phyloP scores from a whole-genome alignment of 2,329 filamentous ascomycete species.

The Diaporthe citrichinensis region DNA sequence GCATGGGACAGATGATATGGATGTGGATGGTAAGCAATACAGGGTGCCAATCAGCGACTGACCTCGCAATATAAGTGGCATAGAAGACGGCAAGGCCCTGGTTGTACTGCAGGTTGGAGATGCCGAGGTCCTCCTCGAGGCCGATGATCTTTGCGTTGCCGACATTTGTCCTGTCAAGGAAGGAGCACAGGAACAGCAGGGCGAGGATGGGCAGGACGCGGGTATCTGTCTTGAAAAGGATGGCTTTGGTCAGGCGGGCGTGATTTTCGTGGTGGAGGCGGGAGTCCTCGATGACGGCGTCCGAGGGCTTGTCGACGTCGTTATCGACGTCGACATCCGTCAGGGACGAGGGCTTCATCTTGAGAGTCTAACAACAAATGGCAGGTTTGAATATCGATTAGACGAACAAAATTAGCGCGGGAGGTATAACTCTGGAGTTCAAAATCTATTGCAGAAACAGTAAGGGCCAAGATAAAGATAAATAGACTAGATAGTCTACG shows the following conservation, averaged over 20 bases:
- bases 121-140: slow-evolving; percentile 69
- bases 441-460: background rate
- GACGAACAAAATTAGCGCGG: background rate
- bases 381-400: background rate
- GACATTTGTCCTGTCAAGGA: slow-evolving; percentile 79
- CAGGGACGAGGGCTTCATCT: slow-evolving; percentile 27
- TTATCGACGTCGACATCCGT: slow-evolving; percentile 26
- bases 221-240: slow-evolving; percentile 50
- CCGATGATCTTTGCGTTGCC: slow-evolving; percentile 78
- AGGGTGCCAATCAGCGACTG: slow-evolving; percentile 38
- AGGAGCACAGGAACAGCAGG: slow-evolving; percentile 75
- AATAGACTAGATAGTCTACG: background rate
- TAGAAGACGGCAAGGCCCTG: slow-evolving; percentile 76
- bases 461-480: background rate
- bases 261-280: slow-evolving; percentile 37
- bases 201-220: slow-evolving; percentile 76
- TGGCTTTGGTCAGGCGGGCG: slow-evolving; percentile 44
- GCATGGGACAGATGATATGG: background rate
- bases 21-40: too few species aligned
- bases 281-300: slow-evolving; percentile 43
- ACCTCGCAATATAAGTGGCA: slow-evolving; percentile 73
- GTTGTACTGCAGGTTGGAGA: slow-evolving; percentile 74
- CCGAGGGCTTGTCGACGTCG: slow-evolving; percentile 42
- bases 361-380: background rate
- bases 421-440: background rate